These are phyloP conservation scores for Chlorella sp. DNA, from an alignment of 139 green algal species.

Conservation along the genomic window DNA sequence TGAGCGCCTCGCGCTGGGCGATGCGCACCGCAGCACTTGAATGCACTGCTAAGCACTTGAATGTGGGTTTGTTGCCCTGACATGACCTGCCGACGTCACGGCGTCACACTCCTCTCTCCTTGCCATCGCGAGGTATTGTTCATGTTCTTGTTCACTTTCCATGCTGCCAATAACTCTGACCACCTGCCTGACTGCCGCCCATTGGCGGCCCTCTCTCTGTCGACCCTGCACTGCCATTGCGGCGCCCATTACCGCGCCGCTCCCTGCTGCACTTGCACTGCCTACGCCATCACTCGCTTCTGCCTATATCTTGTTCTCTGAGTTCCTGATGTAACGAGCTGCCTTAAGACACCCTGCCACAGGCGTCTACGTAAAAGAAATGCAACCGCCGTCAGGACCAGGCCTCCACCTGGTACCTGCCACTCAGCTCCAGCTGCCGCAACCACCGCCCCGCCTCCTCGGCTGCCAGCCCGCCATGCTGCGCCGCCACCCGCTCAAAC, in stretches of 20 bases:
- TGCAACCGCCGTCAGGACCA: constrained; percentile 76
- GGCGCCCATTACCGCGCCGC: neutral
- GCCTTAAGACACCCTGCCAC: neutral
- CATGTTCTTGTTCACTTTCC: neutral
- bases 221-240: neutral
- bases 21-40: too few species aligned
- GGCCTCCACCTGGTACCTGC: constrained; percentile 84
- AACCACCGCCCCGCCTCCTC: constrained; percentile 63
- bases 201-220: neutral
- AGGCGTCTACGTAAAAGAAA: neutral
- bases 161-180: neutral
- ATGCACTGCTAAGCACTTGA: neutral
- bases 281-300: neutral
- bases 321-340: too few species aligned
- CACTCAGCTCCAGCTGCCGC: constrained; percentile 58
- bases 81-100: neutral
- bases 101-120: neutral
- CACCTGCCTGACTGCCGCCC: neutral
- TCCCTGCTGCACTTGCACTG: neutral
- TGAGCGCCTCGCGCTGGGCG: too few species aligned
- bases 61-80: neutral
- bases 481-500: constrained; percentile 62
- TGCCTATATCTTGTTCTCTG: too few species aligned
- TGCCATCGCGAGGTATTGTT: neutral
- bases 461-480: constrained; percentile 52